Evolutionary conservation across 441 rosid species (phyloP), one percentile per base, ranked within the genome.

Genomic region (Manihot esculenta): DNA sequence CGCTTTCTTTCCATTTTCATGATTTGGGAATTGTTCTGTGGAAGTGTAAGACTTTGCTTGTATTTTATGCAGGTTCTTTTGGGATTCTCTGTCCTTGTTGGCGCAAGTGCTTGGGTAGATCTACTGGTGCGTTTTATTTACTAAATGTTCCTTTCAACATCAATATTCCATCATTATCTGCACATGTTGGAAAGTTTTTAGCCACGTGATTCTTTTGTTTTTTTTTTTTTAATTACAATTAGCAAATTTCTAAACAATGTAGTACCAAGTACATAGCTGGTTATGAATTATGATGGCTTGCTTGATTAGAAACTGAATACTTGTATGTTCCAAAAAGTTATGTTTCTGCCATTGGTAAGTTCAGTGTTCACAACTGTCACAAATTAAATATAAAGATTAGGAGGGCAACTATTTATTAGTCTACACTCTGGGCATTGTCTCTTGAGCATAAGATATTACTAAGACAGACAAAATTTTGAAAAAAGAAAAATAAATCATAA

Each of bases 61-160:
- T 53, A 38, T 71, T n/a, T 71, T 33, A 53, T 81, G 80, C 83
- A 94, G 99, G 97, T 94, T 76, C 96, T 96, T 62, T 78, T 96
- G 65, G 99, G 99, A 69, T 96, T 96, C 85, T 96, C 99, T 55
- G 82, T 96, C 72, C 93, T 96, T 71, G 97, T 93, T 64, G 99
- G 99, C 70, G 94, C 99, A 68, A 96, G 94, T 81, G 89, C 98
- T 8, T 96, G 98, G 98, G 98, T 89, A 71, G 98, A 96, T 82
- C 84, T 96, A 76, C 81, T 96, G 98, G 99, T 96, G 66, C 0
- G 80, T 76, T 74, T 72, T 47, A 17, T 14, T 48, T 50, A 42
- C 60, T 45, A 38, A 48, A 20, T 23, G 24, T 63, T 55, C 11
- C 49, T 59, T 44, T 57, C 24, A 7, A 11, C 48, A 26, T 13